Evolutionary conservation across 495 filamentous ascomycete species (phyloP), one percentile per base, ranked within the genome.

Genomic region (Choiromyces venosus): DNA sequence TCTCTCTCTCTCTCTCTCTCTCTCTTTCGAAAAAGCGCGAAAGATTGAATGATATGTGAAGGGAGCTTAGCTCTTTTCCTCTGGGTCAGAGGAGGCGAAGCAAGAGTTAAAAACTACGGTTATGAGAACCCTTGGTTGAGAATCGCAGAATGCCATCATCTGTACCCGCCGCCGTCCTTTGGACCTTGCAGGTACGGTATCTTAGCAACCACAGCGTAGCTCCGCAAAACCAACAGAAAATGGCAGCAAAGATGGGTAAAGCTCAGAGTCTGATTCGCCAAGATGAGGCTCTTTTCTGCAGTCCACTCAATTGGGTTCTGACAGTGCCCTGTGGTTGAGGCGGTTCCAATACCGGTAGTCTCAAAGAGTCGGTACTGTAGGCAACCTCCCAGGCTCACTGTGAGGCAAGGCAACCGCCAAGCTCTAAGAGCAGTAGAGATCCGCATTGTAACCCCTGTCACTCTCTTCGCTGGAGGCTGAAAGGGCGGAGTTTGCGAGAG

Each of bases 241-340:
- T 46, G 67, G 72, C 56, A 19, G 46, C 12, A 65, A 65, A 65
- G n/a, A n/a, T 33, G 16, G 37, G 33, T 14, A 65, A 18, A 44
- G 16, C 9, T 7, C 19, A 37, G 3, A 1, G n/a, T 5, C 3
- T 76, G 46, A 76, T 76, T 71, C 68, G 75, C 4, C 68, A 72
- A 76, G 67, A 64, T 19, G 38, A 44, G 72, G 44, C 73, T 36
- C 42, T 76, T 66, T 25, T 33, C 68, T 77, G 69, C 69, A 77
- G 19, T 67, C 38, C 37, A 64, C 21, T 77, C 74, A 77, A 77
- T 77, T 77, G 75, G 73, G 75, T 77, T 77, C 75, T 77, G 75
- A 77, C 73, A 74, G 72, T 70, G 74, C 73, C 74, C 33, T 14
- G 40, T 65, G 38, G 52, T 56, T 46, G 71, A 66, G 73, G 67